Base-by-base conservation (phyloP, 2,329 filamentous ascomycete species). In the Fusarium veterinarium region DNA sequence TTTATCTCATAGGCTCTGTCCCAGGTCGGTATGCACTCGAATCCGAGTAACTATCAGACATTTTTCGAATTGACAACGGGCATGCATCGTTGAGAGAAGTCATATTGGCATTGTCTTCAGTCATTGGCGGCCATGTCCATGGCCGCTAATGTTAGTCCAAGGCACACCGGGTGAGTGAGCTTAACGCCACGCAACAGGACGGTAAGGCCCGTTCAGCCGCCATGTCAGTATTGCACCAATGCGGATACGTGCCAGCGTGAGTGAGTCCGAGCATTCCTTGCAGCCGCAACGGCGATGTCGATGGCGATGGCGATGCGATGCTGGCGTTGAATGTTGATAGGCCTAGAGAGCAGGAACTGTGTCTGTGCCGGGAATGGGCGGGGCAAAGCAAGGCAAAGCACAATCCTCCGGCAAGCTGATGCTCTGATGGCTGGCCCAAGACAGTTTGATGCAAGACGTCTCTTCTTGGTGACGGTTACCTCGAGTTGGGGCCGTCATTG, bases 181-280 rank as follows among this genome's bases (percentile, higher is more conserved):
- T 67, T 45, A 33, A 67, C 70, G 65, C 70, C 66, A 73, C 70
- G 41, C 23, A 31, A 53, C 16, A 49, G 16, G 46, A 56, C 64
- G 58, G 58, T 53, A 49, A 59, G 60, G 52, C 69, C 69, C 64
- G 64, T 48, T 55, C 69, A 59, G 57, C 53, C 64, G 56, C 52
- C 51, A 46, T 72, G 28, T 20, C 28, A 57, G 20, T 35, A 48
- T 46, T 30, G 40, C 45, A 31, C 19, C 62, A 45, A 48, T 44
- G 45, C 25, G 20, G 38, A 60, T 37, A 57, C 13, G 17, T 30
- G 23, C 57, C 38, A 46, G 17, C 30, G 49, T 46, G 61, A 53
- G 53, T 44, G 33, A 59, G 40, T 28, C n/a, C 25, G 31, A 42
- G 23, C 40, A 57, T 63, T 53, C 38, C 53, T 65, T 53, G 40